Evolutionary conservation across 805 yeast genomes (phyloP), one percentile per base, ranked within the genome.

Genomic region (Wickerhamomyces tratensis): DNA sequence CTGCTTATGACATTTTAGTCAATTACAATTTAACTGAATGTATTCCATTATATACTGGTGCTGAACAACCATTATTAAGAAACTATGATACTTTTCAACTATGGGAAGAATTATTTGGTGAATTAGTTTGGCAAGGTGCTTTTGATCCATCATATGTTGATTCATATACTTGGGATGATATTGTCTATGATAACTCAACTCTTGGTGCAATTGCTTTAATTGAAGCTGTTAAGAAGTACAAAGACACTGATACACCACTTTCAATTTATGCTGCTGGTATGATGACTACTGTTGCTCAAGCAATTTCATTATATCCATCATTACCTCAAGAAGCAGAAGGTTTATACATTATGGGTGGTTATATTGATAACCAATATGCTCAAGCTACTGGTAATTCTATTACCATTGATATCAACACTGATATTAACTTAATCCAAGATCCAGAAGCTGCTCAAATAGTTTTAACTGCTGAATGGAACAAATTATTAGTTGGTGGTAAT

Each of bases 221-320:
- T 44, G 57, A 66, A 15, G 69, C 71, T 14, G 70, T 67, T 35
- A 65, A 60, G 48, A 46, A 53, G 36, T 46, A 64, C 54, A 61
- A 59, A 40, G 65, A 59, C 41, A 47, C 58, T n/a, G 63, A 61
- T 36, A 65, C 65, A 33, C 59, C 61, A 34, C 61, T 64, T 35
- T 53, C 58, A 25, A 53, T 68, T 38, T 66, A 56, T 45, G 65
- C 69, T 40, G 71, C 68, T 26, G 72, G 72, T 41, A 53, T 59
- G 50, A 59, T 63, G 64, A 68, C 73, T 36, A 67, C 69, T 25
- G 66, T 68, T 36, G 73, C 73, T n/a, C 68, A 65, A 51, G 72
- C 73, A 15, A 35, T 68, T 15, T 52, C 63, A 31, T 52, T 66
- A 29, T 67, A 66, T 48, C 72, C 72, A 37, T 48, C 56, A 27